phyloP scores from a whole-genome alignment of 306 rosid species.

The Glycine latifolia region DNA sequence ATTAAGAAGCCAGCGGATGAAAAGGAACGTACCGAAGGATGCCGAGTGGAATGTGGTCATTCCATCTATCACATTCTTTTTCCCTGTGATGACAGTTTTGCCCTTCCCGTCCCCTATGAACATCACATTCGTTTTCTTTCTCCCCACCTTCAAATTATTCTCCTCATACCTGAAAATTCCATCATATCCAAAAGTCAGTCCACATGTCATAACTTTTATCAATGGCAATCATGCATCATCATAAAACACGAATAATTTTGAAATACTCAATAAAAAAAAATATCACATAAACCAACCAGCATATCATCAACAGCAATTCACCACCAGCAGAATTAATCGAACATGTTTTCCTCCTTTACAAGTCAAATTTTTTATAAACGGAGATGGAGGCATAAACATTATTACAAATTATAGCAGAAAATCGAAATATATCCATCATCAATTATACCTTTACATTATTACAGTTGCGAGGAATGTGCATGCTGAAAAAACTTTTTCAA shows the following conservation, averaged over 20 bases:
- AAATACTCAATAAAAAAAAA: no score
- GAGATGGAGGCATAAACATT: not conserved
- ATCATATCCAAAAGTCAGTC: constrained; percentile 23
- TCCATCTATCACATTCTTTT: constrained; percentile 50
- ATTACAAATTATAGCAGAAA: not conserved
- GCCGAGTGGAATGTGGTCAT: constrained; percentile 93
- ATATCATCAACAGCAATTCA: not conserved
- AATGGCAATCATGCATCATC: not conserved
- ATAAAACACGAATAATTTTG: not conserved
- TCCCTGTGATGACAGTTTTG: constrained; percentile 72
- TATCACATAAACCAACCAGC: no score
- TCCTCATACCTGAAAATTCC: constrained; percentile 84
- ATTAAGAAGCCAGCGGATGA: not conserved
- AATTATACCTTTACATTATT: not conserved
- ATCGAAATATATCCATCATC: not conserved
- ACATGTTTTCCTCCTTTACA: not conserved
- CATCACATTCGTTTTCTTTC: constrained; percentile 86
- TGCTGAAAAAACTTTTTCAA: constrained; percentile 31
- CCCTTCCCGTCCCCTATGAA: no score
- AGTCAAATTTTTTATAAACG: not conserved
- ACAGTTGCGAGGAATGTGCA: not conserved
- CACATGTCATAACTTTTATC: constrained; percentile 25
- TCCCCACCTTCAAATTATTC: constrained; percentile 82
- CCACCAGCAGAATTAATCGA: not conserved
- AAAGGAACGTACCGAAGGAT: constrained; percentile 71